Conservation (phyloP, 345 rosid genomes). For the Murraya paniculata region DNA sequence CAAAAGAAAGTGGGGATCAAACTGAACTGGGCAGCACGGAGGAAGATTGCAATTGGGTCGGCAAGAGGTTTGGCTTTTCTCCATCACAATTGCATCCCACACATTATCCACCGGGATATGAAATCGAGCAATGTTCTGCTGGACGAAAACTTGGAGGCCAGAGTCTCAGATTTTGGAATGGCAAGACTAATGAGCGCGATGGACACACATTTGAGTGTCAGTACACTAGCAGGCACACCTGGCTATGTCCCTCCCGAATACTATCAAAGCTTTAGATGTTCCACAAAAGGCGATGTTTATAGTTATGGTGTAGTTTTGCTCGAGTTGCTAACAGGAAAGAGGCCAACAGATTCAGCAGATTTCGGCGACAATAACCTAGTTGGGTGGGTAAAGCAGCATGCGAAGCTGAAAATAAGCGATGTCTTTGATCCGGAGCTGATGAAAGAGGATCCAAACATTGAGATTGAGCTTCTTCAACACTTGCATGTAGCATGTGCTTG, state of each 20-base stretch:
- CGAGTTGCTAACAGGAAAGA: conserved; percentile 81
- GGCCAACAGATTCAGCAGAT: conserved; percentile 92
- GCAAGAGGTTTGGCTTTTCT: conserved; percentile 91
- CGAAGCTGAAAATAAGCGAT: conserved; percentile 62
- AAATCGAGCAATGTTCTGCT: conserved; percentile 93
- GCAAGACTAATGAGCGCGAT: conserved; percentile 82
- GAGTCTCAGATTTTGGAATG: conserved; percentile 99
- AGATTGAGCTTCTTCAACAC: conserved; percentile 77
- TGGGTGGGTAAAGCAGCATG: conserved; percentile 97
- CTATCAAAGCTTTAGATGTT: conserved; percentile 87
- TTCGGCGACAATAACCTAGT: conserved; percentile 97
- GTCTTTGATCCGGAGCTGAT: conserved; percentile 75
- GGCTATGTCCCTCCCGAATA: conserved; percentile 98
- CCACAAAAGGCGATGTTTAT: conserved; percentile 92
- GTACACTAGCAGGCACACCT: conserved; percentile 97
- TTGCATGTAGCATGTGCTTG: conserved; percentile 73
- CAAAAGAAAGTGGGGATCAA: conserved; percentile 66
- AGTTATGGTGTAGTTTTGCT: conserved; percentile 94
- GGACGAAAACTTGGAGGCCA: conserved; percentile 81
- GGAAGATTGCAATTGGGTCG: conserved; percentile 85
- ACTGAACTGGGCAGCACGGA: conserved; percentile 76
- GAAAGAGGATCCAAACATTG: conserved; percentile 68
- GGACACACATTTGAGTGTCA: conserved; percentile 96
- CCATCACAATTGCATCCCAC: conserved; percentile 86
- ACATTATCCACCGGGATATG: conserved; percentile 96